Evolutionary conservation across 73 alveolate species (phyloP).

Genomic region (Paramecium primaurelia): DNA sequence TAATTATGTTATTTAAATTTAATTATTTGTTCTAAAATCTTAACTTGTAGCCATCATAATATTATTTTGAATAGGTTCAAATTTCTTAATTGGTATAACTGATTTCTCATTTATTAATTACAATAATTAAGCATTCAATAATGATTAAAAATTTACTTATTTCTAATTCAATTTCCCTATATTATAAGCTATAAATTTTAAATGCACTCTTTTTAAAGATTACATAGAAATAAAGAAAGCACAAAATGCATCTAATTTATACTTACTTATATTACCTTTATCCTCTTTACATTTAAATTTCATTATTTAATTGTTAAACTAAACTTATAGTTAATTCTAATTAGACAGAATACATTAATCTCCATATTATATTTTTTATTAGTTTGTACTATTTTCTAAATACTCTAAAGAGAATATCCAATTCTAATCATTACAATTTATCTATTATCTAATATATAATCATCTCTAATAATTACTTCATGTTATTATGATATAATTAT

Average conservation of each 20-base stretch:
- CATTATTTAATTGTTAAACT: background rate
- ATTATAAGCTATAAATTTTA: slow-evolving; percentile 30
- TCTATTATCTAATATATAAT: background rate
- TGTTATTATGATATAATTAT: background rate
- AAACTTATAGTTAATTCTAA: background rate
- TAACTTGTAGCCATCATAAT: background rate
- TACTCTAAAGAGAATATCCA: slow-evolving; percentile 3
- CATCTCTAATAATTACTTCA: background rate
- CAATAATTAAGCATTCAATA: background rate
- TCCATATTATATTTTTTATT: background rate
- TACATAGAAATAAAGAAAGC: background rate
- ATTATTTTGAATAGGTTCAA: background rate
- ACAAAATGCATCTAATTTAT: background rate
- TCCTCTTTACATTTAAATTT: slow-evolving; percentile 23
- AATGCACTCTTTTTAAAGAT: slow-evolving; percentile 1
- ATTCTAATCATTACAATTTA: background rate
- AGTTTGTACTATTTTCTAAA: background rate
- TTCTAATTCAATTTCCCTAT: background rate
- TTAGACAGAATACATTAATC: background rate
- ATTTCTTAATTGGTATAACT: background rate
- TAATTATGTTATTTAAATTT: background rate
- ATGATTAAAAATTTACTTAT: background rate
- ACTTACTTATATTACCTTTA: background rate
- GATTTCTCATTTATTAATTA: background rate
- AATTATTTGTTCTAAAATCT: background rate